Base-by-base conservation (phyloP, 768 basidiomycete species). In the Termitomyces sp. region DNA sequence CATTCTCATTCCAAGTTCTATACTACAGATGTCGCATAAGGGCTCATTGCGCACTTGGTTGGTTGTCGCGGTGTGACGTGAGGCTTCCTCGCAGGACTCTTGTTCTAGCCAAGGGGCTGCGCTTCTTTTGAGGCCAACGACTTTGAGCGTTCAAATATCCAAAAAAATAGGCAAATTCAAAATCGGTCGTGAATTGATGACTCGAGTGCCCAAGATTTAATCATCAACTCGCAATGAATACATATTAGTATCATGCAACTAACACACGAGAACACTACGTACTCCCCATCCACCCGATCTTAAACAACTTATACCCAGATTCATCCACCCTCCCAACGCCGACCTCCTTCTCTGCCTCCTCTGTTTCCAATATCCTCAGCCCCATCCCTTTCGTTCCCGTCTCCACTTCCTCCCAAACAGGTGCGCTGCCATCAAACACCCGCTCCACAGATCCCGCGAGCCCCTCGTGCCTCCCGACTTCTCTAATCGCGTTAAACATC, bases 271-370 rank as follows among this genome's bases (percentile, higher is more conserved):
- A 44, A 44, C 14, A 49, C 36, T 39, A 51, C 37, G 18, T 4
- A 33, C 22, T 8, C 22, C n/a, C 4, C 10, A 40, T 27, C 89
- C 90, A 92, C n/a, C 84, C 85, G 69, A 93, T 88, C 73, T 82
- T 79, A 66, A 83, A 91, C 56, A 89, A 66, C 62, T 69, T 77
- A 66, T 93, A 94, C 27, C 82, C 83, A 58, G 77, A 77, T 73
- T 93, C 88, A 68, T 90, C 84, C 51, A 82, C 85, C 59, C 87
- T 74, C 47, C 90, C 87, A 53, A 85, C 76, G 24, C 86, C 82
- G 16, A 75, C 76, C 55, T 77, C 72, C 57, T 79, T 79, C 44
- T 71, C 78, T 30, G 87, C 64, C 26, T 77, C 77, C 59, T 82
- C 78, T 57, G 71, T 67, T 40, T 75, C 68, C 57, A 85, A 62